Evolutionary conservation across 345 rosid genomes (phyloP), one percentile per base, ranked within the genome.

Genomic region (Aegle marmelos): DNA sequence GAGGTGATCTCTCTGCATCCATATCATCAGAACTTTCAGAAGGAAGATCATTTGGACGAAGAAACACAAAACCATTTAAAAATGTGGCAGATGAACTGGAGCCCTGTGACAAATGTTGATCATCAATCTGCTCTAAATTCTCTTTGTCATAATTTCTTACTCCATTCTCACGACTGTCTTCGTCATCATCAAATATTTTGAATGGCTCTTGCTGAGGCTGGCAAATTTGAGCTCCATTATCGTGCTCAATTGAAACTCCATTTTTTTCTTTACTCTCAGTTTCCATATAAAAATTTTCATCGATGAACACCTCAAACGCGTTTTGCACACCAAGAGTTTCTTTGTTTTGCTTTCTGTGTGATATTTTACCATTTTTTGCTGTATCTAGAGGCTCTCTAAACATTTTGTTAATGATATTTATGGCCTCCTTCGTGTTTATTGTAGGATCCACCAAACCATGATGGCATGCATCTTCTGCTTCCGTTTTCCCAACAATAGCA

Each of bases 381-480:
- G 82, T 76, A 80, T 91, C 98, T 45, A 93, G 74, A 71, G 98
- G 99, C 87, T 95, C 93, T 68, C 86, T 76, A 83, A 93, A 93
- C 99, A 93, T 91, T 89, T 82, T 83, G 75, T 92, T 91, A 81
- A 93, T 92, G 73, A 86, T 91, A 83, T 91, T 86, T 88, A 92
- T 87, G 73, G 97, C 98, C 85, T 95, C 98, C 82, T 93, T 91
- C 91, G 87, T 85, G 84, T 90, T 92, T 81, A 95, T 79, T 4
- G 97, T 95, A 41, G 97, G 98, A 68, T 93, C 99, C 79, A 92
- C 93, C 61, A 93, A 82, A 81, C 97, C 95, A 83, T 91, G 97
- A 88, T 92, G 97, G 81, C 93, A 86, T 45, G 91, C 94, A 82
- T 90, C 88, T 82, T 92, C 97, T 83, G 88, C 88, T 82, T 89